A percentile compares a stretch with the other conserved stretches of the same genome.
Conservation (phyloP, 23 red algal genomes). For the Agarophyton chilense region DNA sequence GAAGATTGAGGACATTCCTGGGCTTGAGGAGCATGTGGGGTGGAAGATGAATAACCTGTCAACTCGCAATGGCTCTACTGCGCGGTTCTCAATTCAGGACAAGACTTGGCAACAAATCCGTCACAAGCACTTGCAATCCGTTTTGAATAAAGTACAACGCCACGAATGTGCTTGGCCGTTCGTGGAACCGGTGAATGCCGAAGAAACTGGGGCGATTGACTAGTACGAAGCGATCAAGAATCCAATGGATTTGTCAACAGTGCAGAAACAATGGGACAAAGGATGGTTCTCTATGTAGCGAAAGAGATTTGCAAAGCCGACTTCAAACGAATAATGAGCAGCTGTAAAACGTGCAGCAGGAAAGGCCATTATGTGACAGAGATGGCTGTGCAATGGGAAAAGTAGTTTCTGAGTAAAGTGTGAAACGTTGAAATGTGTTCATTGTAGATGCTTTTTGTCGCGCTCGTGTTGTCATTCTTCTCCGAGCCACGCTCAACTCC, state of each 20-base stretch:
- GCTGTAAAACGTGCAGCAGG: conserved; percentile 90
- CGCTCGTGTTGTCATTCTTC: too few relatives aligned
- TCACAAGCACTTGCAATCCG: conserved; percentile 91
- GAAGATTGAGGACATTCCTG: conserved; percentile 92
- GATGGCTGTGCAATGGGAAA: conserved; percentile 76
- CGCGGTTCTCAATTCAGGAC: conserved; percentile 64
- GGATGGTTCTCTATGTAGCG: conserved; percentile 97
- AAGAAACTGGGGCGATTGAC: conserved; percentile 95
- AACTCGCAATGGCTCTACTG: conserved; percentile 71
- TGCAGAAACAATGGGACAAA: conserved; percentile 87
- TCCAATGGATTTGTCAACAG: conserved; percentile 93
- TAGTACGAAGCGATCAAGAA: conserved; percentile 99
- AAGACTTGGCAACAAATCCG: conserved; percentile 75
- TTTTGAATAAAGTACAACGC: conserved; percentile 88
- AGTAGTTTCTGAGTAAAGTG: conserved; percentile 79
- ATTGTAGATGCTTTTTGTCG: too few relatives aligned
- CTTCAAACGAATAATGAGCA: conserved; percentile 95
- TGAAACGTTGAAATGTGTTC: too few relatives aligned
- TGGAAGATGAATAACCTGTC: conserved; percentile 59
- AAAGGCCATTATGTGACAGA: conserved; percentile 95
- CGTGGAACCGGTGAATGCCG: conserved; percentile 93
- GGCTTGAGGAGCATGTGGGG: conserved; percentile 78
- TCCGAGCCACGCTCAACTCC: too few relatives aligned
- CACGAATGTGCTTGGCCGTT: conserved; percentile 97
- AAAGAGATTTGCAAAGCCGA: conserved; percentile 98